Evolutionary conservation across 2,329 filamentous ascomycete genomes (phyloP), one percentile per base, ranked within the genome.

Genomic region (Decorospora gaudefroyi): DNA sequence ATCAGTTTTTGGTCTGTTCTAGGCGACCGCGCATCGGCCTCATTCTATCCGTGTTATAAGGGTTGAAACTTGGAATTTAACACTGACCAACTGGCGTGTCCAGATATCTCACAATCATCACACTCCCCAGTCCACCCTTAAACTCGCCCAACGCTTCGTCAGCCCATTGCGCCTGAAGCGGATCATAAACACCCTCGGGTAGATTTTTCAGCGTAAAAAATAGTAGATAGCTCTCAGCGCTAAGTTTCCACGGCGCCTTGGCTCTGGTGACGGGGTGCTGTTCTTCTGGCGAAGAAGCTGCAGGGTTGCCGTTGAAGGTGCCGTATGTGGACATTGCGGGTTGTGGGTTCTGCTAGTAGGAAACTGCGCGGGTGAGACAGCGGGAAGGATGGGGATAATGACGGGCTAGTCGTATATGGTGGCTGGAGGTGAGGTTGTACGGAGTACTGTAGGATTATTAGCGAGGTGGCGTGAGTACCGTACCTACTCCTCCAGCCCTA

Each of bases 1-100:
- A n/a, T n/a, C n/a, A n/a, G n/a, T n/a, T n/a, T n/a, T n/a, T n/a
- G n/a, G n/a, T n/a, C n/a, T n/a, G n/a, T n/a, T n/a, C n/a, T n/a
- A n/a, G n/a, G n/a, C n/a, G n/a, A n/a, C n/a, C n/a, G n/a, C n/a
- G n/a, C n/a, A n/a, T n/a, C n/a, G n/a, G n/a, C n/a, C n/a, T n/a
- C n/a, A n/a, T n/a, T n/a, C n/a, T n/a, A n/a, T n/a, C n/a, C n/a
- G n/a, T n/a, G n/a, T n/a, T 16, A 5, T 3, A 19, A 5, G 28
- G 15, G 9, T 16, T n/a, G 9, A 7, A 28, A 19, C n/a, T n/a
- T n/a, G n/a, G n/a, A n/a, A n/a, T n/a, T n/a, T n/a, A n/a, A n/a
- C n/a, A 65, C 61, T 23, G 59, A 67, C 65, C 62, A 41, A 65
- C 62, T 42, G 64, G 59, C 21, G 64, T 69, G 36, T 61, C 55